Evolutionary conservation across 805 yeast genomes (phyloP), one percentile per base, ranked within the genome.

Genomic region (Pichia heedii): DNA sequence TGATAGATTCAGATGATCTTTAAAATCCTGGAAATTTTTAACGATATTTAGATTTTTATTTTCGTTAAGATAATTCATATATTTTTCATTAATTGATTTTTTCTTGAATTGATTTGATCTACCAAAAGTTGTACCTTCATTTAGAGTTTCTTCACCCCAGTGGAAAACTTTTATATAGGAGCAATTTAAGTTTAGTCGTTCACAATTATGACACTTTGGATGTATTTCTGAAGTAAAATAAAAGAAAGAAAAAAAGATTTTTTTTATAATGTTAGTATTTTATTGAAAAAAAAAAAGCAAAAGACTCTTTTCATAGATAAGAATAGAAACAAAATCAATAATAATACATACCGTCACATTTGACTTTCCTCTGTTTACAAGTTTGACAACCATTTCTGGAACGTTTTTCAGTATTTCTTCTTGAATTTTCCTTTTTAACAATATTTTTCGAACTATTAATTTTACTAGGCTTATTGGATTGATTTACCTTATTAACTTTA

Each of bases 121-220:
- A 18, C 42, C 42, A 39, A 39, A 39, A 10, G 42, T 33, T n/a
- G 16, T 26, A 13, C 42, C 42, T 18, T 33, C 16, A 7, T 26
- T 26, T 22, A 39, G 16, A 12, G 37, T 21, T 18, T 37, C 47
- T n/a, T 41, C 41, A 33, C 40, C 39, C 60, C 60, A 58, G 26
- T 43, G 42, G 6, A 50, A 37, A 26, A 35, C 43, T 26, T 44
- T 46, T 5, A 30, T 40, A 41, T 57, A 56, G 11, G 44, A 37
- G 38, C 62, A 57, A 15, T 36, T 35, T 4, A 53, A 40, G 2
- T 41, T 38, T 32, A 56, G 47, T 24, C 57, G 44, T 6, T 13
- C 11, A 36, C 62, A 58, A 16, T 48, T 43, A 5, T 30, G n/a
- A 26, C 62, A 58, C 7, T 33, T 36, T 4, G 61, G 61, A 22